A percentile compares a stretch with the other conserved stretches of the same genome.
phyloP scores from a whole-genome alignment of 257 asterid genomes.

The Nicotiana benthamiana region DNA sequence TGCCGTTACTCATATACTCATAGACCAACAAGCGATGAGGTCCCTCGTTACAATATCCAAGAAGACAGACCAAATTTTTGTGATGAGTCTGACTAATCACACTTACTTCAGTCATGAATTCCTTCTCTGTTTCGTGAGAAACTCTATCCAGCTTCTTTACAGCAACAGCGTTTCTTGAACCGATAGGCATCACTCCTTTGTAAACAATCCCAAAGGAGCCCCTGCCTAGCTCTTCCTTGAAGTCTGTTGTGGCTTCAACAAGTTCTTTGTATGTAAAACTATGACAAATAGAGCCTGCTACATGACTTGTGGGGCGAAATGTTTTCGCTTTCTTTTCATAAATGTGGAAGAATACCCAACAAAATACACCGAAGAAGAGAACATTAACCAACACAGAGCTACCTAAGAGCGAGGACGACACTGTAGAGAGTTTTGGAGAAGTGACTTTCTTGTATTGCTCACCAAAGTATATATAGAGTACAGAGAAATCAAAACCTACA shows the following conservation, averaged over 20 bases:
- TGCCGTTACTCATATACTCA: conserved; percentile 43
- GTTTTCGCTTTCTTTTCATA: neutral
- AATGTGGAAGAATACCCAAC: conserved; percentile 6
- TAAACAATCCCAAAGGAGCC: conserved; percentile 62
- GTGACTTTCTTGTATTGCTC: too few relatives aligned
- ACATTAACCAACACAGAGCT: neutral
- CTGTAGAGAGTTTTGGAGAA: too few relatives aligned
- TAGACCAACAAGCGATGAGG: conserved; percentile 34
- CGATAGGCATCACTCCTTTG: conserved; percentile 28
- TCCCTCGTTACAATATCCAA: conserved; percentile 52
- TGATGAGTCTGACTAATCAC: conserved; percentile 52
- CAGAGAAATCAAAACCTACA: too few relatives aligned
- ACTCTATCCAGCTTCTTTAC: conserved; percentile 47
- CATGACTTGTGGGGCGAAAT: neutral
- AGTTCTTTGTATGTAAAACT: conserved; percentile 35
- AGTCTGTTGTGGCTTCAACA: conserved; percentile 27
- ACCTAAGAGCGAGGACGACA: neutral
- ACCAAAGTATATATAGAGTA: too few relatives aligned
- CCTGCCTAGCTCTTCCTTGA: conserved; percentile 43
- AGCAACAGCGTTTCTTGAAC: conserved; percentile 18
- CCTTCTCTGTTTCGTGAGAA: conserved; percentile 42
- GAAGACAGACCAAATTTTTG: conserved; percentile 46
- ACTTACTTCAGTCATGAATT: conserved; percentile 47
- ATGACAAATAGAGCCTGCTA: neutral
- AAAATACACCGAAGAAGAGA: neutral